Evolutionary conservation across 768 basidiomycete genomes (phyloP), one percentile per base, ranked within the genome.

Genomic region (Tulasnella sp.): DNA sequence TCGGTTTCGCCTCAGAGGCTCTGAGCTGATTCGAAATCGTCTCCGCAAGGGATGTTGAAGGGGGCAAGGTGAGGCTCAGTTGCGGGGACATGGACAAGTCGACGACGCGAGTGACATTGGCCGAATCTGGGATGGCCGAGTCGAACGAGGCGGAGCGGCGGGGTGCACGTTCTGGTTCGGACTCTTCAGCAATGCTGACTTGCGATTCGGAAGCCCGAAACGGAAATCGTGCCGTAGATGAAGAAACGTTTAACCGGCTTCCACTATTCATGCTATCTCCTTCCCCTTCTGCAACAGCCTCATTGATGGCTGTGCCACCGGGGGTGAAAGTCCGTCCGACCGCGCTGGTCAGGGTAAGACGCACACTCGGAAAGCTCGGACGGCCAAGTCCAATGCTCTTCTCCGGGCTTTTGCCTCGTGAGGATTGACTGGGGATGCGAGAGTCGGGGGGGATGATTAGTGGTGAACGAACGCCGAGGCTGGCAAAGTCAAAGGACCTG

Each of bases 31-130:
- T n/a, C n/a, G n/a, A n/a, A n/a, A n/a, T n/a, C n/a, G n/a, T n/a
- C n/a, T n/a, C n/a, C n/a, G n/a, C n/a, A n/a, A n/a, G n/a, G n/a
- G n/a, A n/a, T n/a, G n/a, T n/a, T n/a, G n/a, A n/a, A n/a, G n/a
- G n/a, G n/a, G n/a, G n/a, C n/a, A n/a, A n/a, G n/a, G n/a, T n/a
- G n/a, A n/a, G n/a, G n/a, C n/a, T n/a, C n/a, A n/a, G n/a, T n/a
- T n/a, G n/a, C n/a, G n/a, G n/a, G n/a, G n/a, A n/a, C 15, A 48
- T 27, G 9, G 52, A 54, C 25, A 54, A n/a, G 37, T 54, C 52
- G 37, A 54, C 25, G 19, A 54, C 52, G 19, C 52, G 52, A n/a
- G 52, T 54, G 25, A 54, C 17, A 31, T 54, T 17, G 15, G 52
- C 34, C 8, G 52, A 39, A 39, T 40, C 52, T 6, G 15, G 25